A percentile compares a stretch with the other conserved stretches of the same genome.
phyloP scores from a whole-genome alignment of 2,329 filamentous ascomycete genomes.

The Hypoxylon sp. region DNA sequence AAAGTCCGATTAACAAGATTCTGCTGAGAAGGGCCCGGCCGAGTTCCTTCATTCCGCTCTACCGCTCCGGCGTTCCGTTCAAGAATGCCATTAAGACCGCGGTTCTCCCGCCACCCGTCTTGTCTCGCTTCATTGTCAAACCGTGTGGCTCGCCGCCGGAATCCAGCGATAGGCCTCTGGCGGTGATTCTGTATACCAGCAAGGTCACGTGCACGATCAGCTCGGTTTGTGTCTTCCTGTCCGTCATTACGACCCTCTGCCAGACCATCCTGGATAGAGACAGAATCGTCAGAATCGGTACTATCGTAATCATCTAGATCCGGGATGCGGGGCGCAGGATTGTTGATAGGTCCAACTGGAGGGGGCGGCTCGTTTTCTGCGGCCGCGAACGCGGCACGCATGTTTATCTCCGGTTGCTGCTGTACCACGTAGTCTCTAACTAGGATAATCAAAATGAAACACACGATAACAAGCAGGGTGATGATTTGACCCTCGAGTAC shows the following conservation, averaged over 20 bases:
- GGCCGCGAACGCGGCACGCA: slow-evolving; percentile 75
- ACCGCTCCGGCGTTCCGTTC: slow-evolving; percentile 6
- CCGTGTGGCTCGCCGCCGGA: slow-evolving; percentile 46
- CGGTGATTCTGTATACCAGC: slow-evolving; percentile 39
- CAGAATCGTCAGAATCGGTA: slow-evolving; percentile 41
- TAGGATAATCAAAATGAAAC: slow-evolving; percentile 95
- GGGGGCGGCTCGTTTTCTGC: slow-evolving; percentile 54
- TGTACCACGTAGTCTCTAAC: slow-evolving; percentile 99
- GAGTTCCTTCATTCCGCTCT: slow-evolving; percentile 14
- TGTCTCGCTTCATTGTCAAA: slow-evolving; percentile 39
- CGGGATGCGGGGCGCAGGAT: slow-evolving; percentile 27
- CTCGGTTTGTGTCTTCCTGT: slow-evolving; percentile 28
- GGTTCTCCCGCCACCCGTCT: slow-evolving; percentile 23
- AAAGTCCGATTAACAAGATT: slow-evolving; percentile 5
- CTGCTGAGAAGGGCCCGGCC: slow-evolving; percentile 1
- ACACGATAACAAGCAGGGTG: slow-evolving; percentile 89
- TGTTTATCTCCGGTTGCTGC: slow-evolving; percentile 92
- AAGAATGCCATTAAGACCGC: slow-evolving; percentile 14
- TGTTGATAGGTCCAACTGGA: slow-evolving; percentile 34
- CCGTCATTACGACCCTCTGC: slow-evolving; percentile 26
- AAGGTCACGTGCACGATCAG: slow-evolving; percentile 32
- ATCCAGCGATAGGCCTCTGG: slow-evolving; percentile 48
- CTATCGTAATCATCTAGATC: slow-evolving; percentile 33
- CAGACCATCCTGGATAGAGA: slow-evolving; percentile 19
- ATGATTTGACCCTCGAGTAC: slow-evolving; percentile 94